Evolutionary conservation across 1,139 yeast genomes (phyloP).

Genomic region (Pichia sp.): DNA sequence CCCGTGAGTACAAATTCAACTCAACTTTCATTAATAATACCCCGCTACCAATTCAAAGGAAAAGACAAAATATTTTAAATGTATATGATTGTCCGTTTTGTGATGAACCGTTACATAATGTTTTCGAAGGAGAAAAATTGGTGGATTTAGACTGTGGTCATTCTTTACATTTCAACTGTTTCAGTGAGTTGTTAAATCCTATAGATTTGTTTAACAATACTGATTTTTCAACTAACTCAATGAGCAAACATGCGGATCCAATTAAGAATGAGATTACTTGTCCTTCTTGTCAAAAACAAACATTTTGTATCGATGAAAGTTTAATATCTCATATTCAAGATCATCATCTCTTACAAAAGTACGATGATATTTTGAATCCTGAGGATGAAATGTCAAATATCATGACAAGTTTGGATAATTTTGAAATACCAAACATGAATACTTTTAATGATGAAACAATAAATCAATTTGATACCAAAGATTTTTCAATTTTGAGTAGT

Average conservation of each 20-base stretch:
- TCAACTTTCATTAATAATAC: neutral
- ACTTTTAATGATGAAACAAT: neutral
- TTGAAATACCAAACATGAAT: neutral
- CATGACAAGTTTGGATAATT: constrained; percentile 2
- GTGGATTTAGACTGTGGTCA: constrained; percentile 20
- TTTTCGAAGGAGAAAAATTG: constrained; percentile 19
- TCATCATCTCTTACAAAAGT: neutral
- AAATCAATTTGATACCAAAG: neutral
- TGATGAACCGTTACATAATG: constrained; percentile 14
- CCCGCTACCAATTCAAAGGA: neutral
- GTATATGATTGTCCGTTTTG: constrained; percentile 17
- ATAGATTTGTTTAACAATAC: neutral
- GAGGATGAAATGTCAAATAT: constrained; percentile 2
- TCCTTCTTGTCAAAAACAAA: constrained; percentile 12
- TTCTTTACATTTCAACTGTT: constrained; percentile 18
- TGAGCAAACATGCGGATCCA: neutral
- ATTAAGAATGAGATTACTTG: constrained; percentile 13
- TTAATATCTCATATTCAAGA: neutral
- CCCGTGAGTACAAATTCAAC: neutral
- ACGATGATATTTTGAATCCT: constrained; percentile 1
- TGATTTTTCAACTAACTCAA: too few relatives aligned
- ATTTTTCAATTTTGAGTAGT: too few relatives aligned
- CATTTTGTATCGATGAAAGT: constrained; percentile 3
- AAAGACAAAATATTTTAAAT: neutral
- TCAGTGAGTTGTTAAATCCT: constrained; percentile 6